phyloP scores from a whole-genome alignment of 2,329 filamentous ascomycete species.

The Cercospora sojina region DNA sequence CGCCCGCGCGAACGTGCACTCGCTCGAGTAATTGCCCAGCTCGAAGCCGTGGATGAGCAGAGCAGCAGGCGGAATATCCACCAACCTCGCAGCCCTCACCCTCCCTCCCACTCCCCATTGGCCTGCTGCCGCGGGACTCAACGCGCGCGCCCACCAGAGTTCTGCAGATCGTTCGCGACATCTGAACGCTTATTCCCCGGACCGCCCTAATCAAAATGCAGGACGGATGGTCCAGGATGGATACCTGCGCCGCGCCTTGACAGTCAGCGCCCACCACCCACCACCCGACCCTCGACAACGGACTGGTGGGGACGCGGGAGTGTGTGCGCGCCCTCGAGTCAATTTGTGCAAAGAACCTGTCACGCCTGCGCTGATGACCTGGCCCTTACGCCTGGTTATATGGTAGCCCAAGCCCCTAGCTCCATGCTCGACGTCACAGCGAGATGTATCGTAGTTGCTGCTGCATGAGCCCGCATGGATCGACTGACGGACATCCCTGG shows the following conservation, averaged over 20 bases:
- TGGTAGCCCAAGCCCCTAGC: slow-evolving; percentile 25
- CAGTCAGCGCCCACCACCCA: neutral
- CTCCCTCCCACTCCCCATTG: neutral
- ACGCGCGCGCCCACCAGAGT: neutral
- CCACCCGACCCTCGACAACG: neutral
- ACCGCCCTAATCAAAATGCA: slow-evolving; percentile 16
- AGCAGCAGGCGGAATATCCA: neutral
- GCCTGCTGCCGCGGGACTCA: neutral
- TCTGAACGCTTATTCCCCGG: slow-evolving; percentile 25
- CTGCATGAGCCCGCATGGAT: slow-evolving; percentile 33
- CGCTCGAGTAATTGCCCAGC: slow-evolving; percentile 6
- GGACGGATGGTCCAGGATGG: too few species aligned
- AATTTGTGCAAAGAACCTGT: slow-evolving; percentile 12
- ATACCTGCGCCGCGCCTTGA: slow-evolving; percentile 14
- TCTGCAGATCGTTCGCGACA: slow-evolving; percentile 33
- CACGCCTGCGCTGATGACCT: neutral
- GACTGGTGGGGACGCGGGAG: slow-evolving; percentile 2
- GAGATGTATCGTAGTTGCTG: slow-evolving; percentile 22
- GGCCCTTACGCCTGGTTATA: slow-evolving; percentile 19
- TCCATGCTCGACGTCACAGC: slow-evolving; percentile 30
- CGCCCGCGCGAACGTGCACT: slow-evolving; percentile 20
- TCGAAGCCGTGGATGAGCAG: neutral
- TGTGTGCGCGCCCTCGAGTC: slow-evolving; percentile 13
- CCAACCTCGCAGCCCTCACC: neutral
- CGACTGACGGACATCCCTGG: slow-evolving; percentile 30